These are phyloP conservation scores for Agaricus subrufescens DNA, from an alignment of 768 basidiomycete species.

Conservation along the genomic window DNA sequence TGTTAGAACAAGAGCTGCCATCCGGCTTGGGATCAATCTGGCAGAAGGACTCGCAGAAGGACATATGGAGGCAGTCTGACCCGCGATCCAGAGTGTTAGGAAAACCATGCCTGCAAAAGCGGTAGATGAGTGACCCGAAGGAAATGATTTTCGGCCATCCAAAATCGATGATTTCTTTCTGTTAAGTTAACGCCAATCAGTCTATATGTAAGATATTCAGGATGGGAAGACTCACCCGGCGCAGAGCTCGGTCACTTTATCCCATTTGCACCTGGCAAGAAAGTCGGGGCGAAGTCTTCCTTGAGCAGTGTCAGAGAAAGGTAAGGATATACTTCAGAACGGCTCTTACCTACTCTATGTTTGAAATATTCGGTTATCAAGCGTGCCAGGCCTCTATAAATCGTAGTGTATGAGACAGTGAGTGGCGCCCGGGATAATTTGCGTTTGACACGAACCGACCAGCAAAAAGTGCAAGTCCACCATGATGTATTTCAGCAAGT, in stretches of 20 bases:
- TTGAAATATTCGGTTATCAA: constrained; percentile 50
- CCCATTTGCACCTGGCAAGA: constrained; percentile 61
- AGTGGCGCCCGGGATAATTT: neutral
- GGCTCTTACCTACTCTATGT: constrained; percentile 46
- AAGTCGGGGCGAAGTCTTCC: constrained; percentile 64
- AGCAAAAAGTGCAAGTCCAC: constrained; percentile 44
- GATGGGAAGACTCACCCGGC: constrained; percentile 41
- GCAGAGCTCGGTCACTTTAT: constrained; percentile 39
- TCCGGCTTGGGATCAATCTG: constrained; percentile 37
- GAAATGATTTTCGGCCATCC: constrained; percentile 59
- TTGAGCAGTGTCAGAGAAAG: constrained; percentile 12
- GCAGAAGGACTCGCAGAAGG: constrained; percentile 34
- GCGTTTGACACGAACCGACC: constrained; percentile 24
- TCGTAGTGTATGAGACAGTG: neutral
- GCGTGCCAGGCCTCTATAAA: constrained; percentile 37
- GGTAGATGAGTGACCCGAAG: constrained; percentile 65
- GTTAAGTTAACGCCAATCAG: constrained; percentile 1
- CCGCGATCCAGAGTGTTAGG: constrained; percentile 56
- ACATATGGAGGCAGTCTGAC: constrained; percentile 53
- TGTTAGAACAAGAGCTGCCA: constrained; percentile 43
- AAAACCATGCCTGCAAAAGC: constrained; percentile 65
- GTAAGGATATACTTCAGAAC: neutral
- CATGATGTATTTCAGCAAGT: constrained; percentile 52
- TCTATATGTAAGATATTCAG: neutral
- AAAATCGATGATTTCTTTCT: constrained; percentile 33